Percentiles rank a stretch among this genome's conserved stretches.
phyloP scores from a whole-genome alignment of 176 grass and related monocot genomes.

The Phragmites australis region DNA sequence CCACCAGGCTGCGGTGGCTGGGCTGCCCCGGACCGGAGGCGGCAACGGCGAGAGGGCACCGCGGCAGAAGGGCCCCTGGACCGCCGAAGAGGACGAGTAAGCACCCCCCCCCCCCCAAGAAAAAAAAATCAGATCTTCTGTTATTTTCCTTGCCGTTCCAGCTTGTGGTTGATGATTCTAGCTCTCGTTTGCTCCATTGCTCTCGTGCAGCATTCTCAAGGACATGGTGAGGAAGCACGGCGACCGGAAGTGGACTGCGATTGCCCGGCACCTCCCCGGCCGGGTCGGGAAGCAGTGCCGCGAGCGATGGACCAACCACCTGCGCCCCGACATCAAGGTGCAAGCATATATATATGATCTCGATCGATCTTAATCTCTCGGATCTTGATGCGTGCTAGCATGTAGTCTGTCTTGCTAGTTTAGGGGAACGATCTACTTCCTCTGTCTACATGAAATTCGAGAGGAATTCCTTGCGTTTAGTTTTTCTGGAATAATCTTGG shows the following conservation, averaged over 20 bases:
- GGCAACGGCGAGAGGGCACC: background rate
- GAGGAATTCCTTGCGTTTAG: background rate
- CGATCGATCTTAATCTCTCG: background rate
- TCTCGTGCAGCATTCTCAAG: constrained; percentile 42
- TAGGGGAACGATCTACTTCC: background rate
- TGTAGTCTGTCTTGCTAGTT: background rate
- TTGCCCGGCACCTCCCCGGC: constrained; percentile 54
- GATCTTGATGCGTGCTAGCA: constrained; percentile 3
- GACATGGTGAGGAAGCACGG: constrained; percentile 53
- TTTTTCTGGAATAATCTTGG: background rate
- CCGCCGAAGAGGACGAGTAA: constrained; percentile 56
- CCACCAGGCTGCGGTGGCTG: background rate
- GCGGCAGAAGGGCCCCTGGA: constrained; percentile 61
- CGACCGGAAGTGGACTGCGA: constrained; percentile 65
- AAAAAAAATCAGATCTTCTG: background rate
- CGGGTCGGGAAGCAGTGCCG: constrained; percentile 85
- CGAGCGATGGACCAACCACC: too few species aligned
- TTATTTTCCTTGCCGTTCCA: background rate
- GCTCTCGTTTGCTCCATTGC: background rate
- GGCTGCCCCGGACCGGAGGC: background rate
- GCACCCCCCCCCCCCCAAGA: too few species aligned
- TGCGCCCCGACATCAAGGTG: constrained; percentile 82
- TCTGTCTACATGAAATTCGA: background rate
- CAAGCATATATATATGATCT: background rate
- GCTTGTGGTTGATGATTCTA: background rate